phyloP scores from a whole-genome alignment of 2,329 filamentous ascomycete genomes.

The Davidsoniella eucalypti region DNA sequence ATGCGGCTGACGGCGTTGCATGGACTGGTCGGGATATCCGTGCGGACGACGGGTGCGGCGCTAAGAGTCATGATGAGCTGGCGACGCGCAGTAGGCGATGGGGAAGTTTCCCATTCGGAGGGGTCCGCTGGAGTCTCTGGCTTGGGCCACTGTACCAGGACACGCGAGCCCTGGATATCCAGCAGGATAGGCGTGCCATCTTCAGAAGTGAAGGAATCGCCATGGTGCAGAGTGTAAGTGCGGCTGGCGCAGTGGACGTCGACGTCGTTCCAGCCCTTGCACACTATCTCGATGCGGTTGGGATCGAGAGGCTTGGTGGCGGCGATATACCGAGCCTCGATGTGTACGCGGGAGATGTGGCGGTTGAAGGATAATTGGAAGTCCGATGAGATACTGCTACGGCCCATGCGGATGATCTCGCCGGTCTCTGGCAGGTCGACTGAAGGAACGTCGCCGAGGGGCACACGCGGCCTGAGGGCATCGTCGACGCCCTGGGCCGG shows the following conservation, averaged over 20 bases:
- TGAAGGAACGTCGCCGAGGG: slow-evolving; percentile 67
- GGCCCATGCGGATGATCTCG: slow-evolving; percentile 69
- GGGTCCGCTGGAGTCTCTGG: slow-evolving; percentile 41
- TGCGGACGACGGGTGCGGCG: neutral
- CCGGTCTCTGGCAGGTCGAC: slow-evolving; percentile 69
- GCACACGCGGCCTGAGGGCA: slow-evolving; percentile 46
- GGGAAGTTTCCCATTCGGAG: slow-evolving; percentile 54
- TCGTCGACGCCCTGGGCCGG: neutral
- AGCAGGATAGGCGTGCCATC: slow-evolving; percentile 83
- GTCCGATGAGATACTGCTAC: slow-evolving; percentile 89
- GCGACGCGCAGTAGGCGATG: slow-evolving; percentile 15
- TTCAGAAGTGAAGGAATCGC: slow-evolving; percentile 78
- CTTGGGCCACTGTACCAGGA: slow-evolving; percentile 76
- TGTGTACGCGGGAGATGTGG: slow-evolving; percentile 82
- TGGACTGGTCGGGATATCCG: slow-evolving; percentile 2
- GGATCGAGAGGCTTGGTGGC: slow-evolving; percentile 49
- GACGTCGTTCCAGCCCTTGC: slow-evolving; percentile 89
- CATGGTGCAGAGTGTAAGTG: slow-evolving; percentile 73
- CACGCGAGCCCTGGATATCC: slow-evolving; percentile 82
- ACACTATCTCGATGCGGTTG: slow-evolving; percentile 73
- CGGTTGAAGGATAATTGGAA: slow-evolving; percentile 87
- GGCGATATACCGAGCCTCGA: slow-evolving; percentile 69
- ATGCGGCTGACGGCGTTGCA: neutral
- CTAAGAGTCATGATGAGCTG: neutral
- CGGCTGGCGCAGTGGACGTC: slow-evolving; percentile 83